phyloP scores from a whole-genome alignment of 169 alveolate genomes.

The Cryptosporidium canis region DNA sequence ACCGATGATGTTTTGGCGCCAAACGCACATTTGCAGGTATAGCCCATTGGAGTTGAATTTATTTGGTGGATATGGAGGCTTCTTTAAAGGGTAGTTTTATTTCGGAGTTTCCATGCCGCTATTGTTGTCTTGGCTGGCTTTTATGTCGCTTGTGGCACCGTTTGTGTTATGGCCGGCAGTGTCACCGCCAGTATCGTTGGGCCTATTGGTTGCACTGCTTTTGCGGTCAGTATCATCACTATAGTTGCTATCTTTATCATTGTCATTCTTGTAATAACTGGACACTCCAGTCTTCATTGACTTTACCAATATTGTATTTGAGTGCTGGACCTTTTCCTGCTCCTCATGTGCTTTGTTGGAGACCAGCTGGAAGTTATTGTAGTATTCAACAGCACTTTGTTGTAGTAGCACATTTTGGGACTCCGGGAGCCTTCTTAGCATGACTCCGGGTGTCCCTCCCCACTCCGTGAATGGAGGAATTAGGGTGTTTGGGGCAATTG shows the following conservation, averaged over 20 bases:
- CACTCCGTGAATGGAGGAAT: conserved; percentile 86
- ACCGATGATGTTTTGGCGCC: neutral
- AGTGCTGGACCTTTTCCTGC: neutral
- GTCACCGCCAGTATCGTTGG: neutral
- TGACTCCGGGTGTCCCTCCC: conserved; percentile 88
- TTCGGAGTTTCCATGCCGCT: neutral
- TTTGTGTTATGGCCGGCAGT: neutral
- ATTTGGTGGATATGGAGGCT: too few species aligned
- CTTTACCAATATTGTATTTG: conserved; percentile 20
- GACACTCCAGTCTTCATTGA: conserved; percentile 41
- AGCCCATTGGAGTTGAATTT: too few species aligned
- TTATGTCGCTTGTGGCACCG: neutral
- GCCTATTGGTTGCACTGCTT: neutral
- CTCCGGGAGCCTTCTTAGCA: conserved; percentile 82
- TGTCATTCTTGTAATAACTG: neutral
- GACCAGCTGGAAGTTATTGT: conserved; percentile 73
- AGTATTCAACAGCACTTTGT: conserved; percentile 67
- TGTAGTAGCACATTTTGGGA: conserved; percentile 73
- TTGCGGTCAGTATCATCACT: neutral
- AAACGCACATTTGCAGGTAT: neutral
- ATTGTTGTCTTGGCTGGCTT: neutral
- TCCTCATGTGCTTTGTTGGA: conserved; percentile 25
- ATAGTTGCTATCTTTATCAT: neutral
- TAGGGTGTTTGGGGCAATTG: conserved; percentile 84
- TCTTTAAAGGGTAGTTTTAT: too few species aligned